Conservation (phyloP, 306 rosid species). For the Casuarina equisetifolia region DNA sequence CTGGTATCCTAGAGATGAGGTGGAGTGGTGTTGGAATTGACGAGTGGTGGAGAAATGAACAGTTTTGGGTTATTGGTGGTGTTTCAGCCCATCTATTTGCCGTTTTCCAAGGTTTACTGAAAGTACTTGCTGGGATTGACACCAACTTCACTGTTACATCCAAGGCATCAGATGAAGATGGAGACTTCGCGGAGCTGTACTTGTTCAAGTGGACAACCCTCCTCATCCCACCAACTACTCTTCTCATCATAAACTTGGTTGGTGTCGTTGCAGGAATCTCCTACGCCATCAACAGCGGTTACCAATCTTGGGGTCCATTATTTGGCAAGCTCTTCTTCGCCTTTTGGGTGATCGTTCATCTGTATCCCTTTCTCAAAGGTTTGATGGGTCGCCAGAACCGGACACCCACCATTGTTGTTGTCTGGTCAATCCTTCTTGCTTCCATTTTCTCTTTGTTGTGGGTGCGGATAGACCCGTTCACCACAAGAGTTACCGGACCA, state of each 20-base stretch:
- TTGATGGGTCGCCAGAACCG: constrained; percentile 98
- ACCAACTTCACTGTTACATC: constrained; percentile 98
- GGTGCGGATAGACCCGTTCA: constrained; percentile 88
- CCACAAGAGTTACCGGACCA: constrained; percentile 87
- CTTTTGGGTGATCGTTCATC: constrained; percentile 95
- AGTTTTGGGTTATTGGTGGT: constrained; percentile 98
- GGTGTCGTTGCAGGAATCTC: constrained; percentile 96
- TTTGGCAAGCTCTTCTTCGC: constrained; percentile 98
- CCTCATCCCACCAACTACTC: constrained; percentile 92
- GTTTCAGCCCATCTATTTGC: constrained; percentile 93
- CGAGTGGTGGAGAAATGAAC: constrained; percentile 99
- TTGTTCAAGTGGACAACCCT: constrained; percentile 97
- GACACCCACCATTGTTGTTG: constrained; percentile 89
- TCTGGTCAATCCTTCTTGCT: constrained; percentile 91
- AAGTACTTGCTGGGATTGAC: constrained; percentile 94
- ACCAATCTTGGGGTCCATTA: constrained; percentile 98
- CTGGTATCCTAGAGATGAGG: constrained; percentile 97
- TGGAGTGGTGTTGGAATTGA: constrained; percentile 99
- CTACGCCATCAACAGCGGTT: constrained; percentile 88
- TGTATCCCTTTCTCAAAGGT: constrained; percentile 98
- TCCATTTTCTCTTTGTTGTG: constrained; percentile 91
- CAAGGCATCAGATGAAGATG: constrained; percentile 94
- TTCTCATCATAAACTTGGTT: constrained; percentile 83
- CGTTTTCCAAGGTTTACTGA: constrained; percentile 88
- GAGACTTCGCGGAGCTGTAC: constrained; percentile 85